Conservation (phyloP, 208 protist species). For the Acanthamoeba quina region DNA sequence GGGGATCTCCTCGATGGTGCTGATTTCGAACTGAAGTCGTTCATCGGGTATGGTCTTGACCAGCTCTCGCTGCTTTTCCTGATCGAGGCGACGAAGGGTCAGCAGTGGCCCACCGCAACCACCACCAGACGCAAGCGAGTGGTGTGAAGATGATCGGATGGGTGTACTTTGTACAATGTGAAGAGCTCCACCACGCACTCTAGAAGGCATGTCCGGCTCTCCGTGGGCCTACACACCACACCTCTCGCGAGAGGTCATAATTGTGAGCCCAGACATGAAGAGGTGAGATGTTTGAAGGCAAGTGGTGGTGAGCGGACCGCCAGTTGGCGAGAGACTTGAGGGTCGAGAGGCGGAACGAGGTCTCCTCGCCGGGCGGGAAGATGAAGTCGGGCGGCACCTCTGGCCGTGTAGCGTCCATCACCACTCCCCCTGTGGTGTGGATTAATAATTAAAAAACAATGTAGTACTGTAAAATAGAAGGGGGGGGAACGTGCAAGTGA, state of each 20-base stretch:
- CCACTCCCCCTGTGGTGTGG: neutral
- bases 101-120: no score
- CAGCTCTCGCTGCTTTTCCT: neutral
- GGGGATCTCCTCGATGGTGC: slow-evolving; percentile 18
- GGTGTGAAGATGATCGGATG: neutral
- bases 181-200: slow-evolving; percentile 38
- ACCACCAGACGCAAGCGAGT: no score
- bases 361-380: slow-evolving; percentile 29
- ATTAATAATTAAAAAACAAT: neutral
- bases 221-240: neutral
- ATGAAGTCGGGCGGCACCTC: slow-evolving; percentile 54
- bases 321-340: slow-evolving; percentile 28
- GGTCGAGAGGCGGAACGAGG: neutral
- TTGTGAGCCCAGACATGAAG: no score
- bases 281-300: neutral
- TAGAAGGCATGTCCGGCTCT: slow-evolving; percentile 17
- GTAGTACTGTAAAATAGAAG: no score
- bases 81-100: neutral
- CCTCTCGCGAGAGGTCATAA: neutral
- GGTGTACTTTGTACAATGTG: slow-evolving; percentile 9
- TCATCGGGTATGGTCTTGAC: slow-evolving; percentile 4
- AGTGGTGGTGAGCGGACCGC: neutral
- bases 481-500: neutral
- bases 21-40: slow-evolving; percentile 35
- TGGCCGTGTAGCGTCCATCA: neutral